Conservation (phyloP, 2,329 filamentous ascomycete genomes). For the Uncinocarpus reesii region DNA sequence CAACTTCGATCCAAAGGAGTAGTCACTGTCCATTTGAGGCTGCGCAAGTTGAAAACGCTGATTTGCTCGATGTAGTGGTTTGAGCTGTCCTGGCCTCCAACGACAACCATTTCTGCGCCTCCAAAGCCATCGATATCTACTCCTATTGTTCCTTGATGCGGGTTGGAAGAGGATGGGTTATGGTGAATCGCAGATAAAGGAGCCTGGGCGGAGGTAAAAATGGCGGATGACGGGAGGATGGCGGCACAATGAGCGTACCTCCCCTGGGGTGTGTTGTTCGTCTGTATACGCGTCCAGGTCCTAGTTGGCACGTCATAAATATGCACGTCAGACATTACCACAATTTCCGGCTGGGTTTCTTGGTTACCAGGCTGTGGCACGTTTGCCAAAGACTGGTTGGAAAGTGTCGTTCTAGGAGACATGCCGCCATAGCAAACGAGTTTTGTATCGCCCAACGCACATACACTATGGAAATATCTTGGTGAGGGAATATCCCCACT, state of each 20-base stretch:
- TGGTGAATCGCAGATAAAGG: slow-evolving; percentile 80
- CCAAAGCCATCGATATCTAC: slow-evolving; percentile 82
- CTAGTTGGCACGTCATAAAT: slow-evolving; percentile 78
- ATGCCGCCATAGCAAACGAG: slow-evolving; percentile 97
- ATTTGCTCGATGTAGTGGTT: slow-evolving; percentile 99
- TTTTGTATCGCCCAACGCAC: slow-evolving; percentile 84
- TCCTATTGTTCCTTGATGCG: slow-evolving; percentile 79
- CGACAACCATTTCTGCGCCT: slow-evolving; percentile 92
- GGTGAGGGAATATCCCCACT: slow-evolving; percentile 78
- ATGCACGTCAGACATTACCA: slow-evolving; percentile 96
- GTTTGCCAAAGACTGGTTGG: slow-evolving; percentile 37
- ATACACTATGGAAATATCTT: slow-evolving; percentile 95
- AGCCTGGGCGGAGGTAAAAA: slow-evolving; percentile 74
- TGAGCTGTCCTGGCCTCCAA: slow-evolving; percentile 90
- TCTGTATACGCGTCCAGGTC: slow-evolving; percentile 74
- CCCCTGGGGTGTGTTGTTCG: slow-evolving; percentile 75
- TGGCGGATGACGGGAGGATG: slow-evolving; percentile 75
- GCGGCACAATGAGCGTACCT: slow-evolving; percentile 95
- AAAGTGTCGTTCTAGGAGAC: slow-evolving; percentile 59
- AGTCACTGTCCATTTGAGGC: slow-evolving; percentile 89
- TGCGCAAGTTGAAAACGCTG: slow-evolving; percentile 92
- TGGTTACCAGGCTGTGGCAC: slow-evolving; percentile 34
- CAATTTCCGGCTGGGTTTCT: slow-evolving; percentile 71
- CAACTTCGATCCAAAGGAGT: slow-evolving; percentile 81
- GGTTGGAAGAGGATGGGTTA: slow-evolving; percentile 70